Percentiles rank a stretch among this genome's conserved stretches.
phyloP scores from a whole-genome alignment of 2,329 filamentous ascomycete genomes.

The Penicillium sp. region DNA sequence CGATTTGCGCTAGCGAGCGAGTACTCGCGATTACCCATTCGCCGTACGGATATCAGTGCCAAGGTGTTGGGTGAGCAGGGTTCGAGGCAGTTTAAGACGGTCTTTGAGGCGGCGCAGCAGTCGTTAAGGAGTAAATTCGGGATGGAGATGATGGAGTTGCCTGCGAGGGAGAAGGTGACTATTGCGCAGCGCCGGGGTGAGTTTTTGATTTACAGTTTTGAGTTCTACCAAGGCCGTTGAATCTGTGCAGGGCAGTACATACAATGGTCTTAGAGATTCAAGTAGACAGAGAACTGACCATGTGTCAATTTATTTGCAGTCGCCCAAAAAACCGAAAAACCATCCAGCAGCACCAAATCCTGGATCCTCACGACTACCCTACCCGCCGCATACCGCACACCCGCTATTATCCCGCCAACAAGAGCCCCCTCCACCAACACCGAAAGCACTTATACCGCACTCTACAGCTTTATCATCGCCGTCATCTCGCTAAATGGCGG shows the following conservation, averaged over 20 bases:
- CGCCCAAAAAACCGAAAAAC: constrained; percentile 54
- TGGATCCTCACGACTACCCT: constrained; percentile 81
- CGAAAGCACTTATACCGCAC: constrained; percentile 79
- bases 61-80: constrained; percentile 75
- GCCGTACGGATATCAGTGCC: constrained; percentile 62
- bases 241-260: too few relatives aligned
- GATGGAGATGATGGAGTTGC: constrained; percentile 90
- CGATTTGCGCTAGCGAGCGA: constrained; percentile 67
- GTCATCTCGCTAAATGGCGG: constrained; percentile 74
- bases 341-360: constrained; percentile 63
- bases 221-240: too few relatives aligned
- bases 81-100: constrained; percentile 71
- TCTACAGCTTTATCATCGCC: constrained; percentile 81
- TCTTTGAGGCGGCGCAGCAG: constrained; percentile 78
- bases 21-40: constrained; percentile 63
- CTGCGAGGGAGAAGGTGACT: constrained; percentile 78
- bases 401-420: constrained; percentile 71
- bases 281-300: not conserved
- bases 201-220: constrained; percentile 24
- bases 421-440: constrained; percentile 67
- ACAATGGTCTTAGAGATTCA: too few relatives aligned
- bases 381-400: constrained; percentile 69
- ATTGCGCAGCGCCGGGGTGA: constrained; percentile 77
- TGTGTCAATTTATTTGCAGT: constrained; percentile 42
- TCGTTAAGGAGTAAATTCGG: constrained; percentile 77